phyloP scores from a whole-genome alignment of 805 yeast genomes.

The Candida succiphila region DNA sequence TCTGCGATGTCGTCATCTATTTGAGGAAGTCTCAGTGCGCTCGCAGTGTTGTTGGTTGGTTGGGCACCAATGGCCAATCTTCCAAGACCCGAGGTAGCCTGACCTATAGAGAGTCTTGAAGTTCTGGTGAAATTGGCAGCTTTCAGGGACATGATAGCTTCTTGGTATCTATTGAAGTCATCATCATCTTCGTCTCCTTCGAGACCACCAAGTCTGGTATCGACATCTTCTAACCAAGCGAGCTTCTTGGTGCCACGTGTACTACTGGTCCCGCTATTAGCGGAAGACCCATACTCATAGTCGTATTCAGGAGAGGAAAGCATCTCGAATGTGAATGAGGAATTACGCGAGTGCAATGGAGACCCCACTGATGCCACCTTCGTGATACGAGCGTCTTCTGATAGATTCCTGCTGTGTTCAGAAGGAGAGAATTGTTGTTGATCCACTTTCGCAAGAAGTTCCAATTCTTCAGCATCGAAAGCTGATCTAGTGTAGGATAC shows the following conservation, averaged over 20 bases:
- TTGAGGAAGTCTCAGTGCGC: neutral
- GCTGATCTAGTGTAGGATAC: neutral
- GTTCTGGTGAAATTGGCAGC: conserved; percentile 17
- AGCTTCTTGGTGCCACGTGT: neutral
- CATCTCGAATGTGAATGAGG: conserved; percentile 16
- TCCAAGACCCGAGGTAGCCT: neutral
- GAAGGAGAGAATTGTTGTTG: no score
- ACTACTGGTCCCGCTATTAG: neutral
- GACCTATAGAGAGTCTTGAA: conserved; percentile 10
- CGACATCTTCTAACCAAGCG: neutral
- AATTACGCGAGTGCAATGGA: conserved; percentile 15
- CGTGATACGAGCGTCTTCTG: conserved; percentile 5
- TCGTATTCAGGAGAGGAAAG: conserved; percentile 9
- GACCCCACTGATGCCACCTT: conserved; percentile 13
- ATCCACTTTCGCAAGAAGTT: neutral
- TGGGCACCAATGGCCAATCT: conserved; percentile 1
- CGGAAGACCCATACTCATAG: neutral
- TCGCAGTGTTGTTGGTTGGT: conserved; percentile 3
- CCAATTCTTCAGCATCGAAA: neutral
- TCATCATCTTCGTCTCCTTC: conserved; percentile 4
- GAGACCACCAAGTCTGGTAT: no score
- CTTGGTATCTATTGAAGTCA: conserved; percentile 7
- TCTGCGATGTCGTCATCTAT: conserved; percentile 1
- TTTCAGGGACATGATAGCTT: conserved; percentile 13
- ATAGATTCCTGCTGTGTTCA: neutral